A percentile compares a stretch with the other conserved stretches of the same genome.
phyloP scores from a whole-genome alignment of 495 filamentous ascomycete genomes.

The Aspergillus baeticus region DNA sequence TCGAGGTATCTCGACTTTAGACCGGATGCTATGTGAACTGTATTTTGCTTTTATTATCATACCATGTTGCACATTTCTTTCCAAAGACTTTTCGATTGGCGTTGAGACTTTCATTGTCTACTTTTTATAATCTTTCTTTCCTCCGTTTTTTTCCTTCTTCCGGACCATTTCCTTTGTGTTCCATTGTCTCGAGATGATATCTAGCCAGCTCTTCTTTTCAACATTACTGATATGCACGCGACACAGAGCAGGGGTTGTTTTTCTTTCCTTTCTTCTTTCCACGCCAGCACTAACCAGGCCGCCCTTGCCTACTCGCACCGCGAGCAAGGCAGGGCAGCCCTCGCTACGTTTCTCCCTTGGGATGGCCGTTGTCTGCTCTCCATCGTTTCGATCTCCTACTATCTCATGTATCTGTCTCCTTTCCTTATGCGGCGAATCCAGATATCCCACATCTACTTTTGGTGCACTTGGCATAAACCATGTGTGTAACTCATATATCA shows the following conservation, averaged over 20 bases:
- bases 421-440: slow-evolving; percentile 27
- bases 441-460: slow-evolving; percentile 40
- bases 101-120: slow-evolving; percentile 42
- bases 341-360: slow-evolving; percentile 1
- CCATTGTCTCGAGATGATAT: slow-evolving; percentile 42
- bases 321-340: not conserved
- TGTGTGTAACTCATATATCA: slow-evolving; percentile 42
- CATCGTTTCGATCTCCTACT: slow-evolving; percentile 12
- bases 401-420: slow-evolving; percentile 28
- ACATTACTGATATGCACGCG: slow-evolving; percentile 36
- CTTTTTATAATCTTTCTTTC: slow-evolving; percentile 24
- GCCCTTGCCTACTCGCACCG: slow-evolving; percentile 5
- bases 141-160: slow-evolving; percentile 19
- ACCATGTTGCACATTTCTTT: slow-evolving; percentile 28
- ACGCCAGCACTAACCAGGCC: slow-evolving; percentile 12
- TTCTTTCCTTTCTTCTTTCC: slow-evolving; percentile 16
- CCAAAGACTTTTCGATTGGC: slow-evolving; percentile 37
- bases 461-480: slow-evolving; percentile 25
- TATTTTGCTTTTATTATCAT: slow-evolving; percentile 26
- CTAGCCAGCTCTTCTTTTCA: slow-evolving; percentile 42
- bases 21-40: slow-evolving; percentile 36
- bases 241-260: slow-evolving; percentile 36
- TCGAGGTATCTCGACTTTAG: slow-evolving; percentile 35
- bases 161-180: slow-evolving; percentile 16
- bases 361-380: slow-evolving; percentile 11